These are phyloP conservation scores for Colletotrichum salicis DNA, from an alignment of 2,329 filamentous ascomycete genomes.

Conservation along the genomic window DNA sequence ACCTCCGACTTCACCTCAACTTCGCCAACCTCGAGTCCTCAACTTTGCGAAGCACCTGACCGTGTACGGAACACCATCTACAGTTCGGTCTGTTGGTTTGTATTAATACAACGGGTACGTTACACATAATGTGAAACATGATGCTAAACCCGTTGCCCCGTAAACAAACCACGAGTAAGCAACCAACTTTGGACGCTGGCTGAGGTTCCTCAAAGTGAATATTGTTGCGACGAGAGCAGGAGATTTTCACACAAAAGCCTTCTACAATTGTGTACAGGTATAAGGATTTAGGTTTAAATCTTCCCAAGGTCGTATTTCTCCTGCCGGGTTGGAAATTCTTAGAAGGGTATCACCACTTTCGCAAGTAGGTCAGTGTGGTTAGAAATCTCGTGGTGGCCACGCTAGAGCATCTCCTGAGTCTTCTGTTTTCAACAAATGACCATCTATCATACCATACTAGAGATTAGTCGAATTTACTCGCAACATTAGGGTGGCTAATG, in stretches of 20 bases:
- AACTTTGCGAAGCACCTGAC: no score
- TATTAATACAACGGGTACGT: no score
- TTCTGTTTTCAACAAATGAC: not conserved
- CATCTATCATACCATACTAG: not conserved
- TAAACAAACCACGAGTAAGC: no score
- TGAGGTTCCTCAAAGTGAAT: not conserved
- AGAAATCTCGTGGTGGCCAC: not conserved
- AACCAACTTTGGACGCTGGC: no score
- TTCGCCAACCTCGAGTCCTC: not conserved
- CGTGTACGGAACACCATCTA: not conserved
- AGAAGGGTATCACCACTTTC: not conserved
- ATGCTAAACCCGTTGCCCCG: no score
- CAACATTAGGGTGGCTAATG: not conserved
- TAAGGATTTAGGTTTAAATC: no score
- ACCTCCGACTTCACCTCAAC: slow-evolving; percentile 5
- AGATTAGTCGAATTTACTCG: not conserved
- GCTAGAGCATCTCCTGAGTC: not conserved
- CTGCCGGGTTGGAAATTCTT: not conserved
- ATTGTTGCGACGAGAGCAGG: not conserved
- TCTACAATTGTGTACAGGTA: no score
- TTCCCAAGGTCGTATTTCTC: not conserved
- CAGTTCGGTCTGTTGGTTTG: not conserved
- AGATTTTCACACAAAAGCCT: no score
- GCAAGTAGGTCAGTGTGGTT: not conserved
- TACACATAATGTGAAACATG: no score